These are phyloP conservation scores for Luzula sylvatica DNA, from an alignment of 176 grass and related monocot species.

Conservation along the genomic window DNA sequence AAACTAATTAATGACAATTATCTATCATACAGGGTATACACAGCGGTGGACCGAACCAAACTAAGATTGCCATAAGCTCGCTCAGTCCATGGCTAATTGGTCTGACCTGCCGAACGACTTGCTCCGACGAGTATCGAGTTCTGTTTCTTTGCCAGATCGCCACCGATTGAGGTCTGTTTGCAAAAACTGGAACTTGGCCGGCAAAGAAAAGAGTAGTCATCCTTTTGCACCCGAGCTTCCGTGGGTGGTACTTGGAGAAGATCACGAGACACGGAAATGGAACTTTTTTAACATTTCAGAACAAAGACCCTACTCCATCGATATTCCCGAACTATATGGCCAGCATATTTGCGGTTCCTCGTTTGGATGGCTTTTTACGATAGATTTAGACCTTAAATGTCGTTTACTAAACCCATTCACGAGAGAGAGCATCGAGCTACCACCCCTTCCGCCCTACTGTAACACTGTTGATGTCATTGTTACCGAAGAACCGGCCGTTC, in stretches of 20 bases:
- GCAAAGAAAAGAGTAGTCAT: not conserved
- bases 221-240: not conserved
- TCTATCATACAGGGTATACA: too few species aligned
- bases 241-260: conserved; percentile 14
- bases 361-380: conserved; percentile 3
- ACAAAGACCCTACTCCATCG: conserved; percentile 3
- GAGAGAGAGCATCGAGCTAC: not conserved
- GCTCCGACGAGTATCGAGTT: not conserved
- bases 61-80: too few species aligned
- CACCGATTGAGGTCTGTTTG: conserved; percentile 10
- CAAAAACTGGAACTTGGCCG: not conserved
- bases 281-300: conserved; percentile 10
- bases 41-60: too few species aligned
- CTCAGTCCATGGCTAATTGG: conserved; percentile 1
- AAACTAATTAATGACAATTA: too few species aligned
- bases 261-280: not conserved
- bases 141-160: not conserved
- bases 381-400: not conserved
- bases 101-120: not conserved
- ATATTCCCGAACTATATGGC: not conserved
- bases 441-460: not conserved
- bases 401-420: conserved; percentile 1
- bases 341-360: not conserved
- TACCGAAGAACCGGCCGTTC: too few species aligned
- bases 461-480: not conserved